Base-by-base conservation (phyloP, 345 rosid genomes). In the Gossypium sturtianum region DNA sequence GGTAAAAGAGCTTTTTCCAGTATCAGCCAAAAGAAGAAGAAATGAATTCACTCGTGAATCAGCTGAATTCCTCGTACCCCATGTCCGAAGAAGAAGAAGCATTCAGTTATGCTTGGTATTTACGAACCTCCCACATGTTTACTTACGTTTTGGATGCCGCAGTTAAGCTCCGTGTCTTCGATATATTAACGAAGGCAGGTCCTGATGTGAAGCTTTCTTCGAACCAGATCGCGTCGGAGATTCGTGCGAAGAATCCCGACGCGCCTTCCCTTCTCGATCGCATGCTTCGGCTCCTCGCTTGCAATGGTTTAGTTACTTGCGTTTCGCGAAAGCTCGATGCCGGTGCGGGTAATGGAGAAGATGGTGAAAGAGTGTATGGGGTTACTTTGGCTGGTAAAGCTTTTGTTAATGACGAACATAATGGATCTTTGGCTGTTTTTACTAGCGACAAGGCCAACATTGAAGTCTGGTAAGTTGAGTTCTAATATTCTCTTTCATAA, bases 221-320 rank as follows among this genome's bases (percentile, higher is more conserved):
- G 17, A 68, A 84, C 0, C 78, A 87, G 71, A 86, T 90, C 15
- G 85, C 76, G 12, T 59, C 64, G 49, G 74, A 73, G 45, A 70
- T 87, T 45, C 72, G 81, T 2, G 66, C 84, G 17, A 60, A 59
- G 12, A 85, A 87, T 80, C 81, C 82, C 0, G 80, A 86, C 29
- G 82, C 90, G 0, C 70, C 87, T 2, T 54, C 73, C 0, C 80
- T 85, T 75, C 77, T 88, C 0, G 94, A 88, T 66, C 83, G 92
- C 54, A 75, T 88, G 34, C 85, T 87, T 1, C 70, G 85, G 17
- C 75, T 88, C 12, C 81, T 86, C 38, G 84, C 82, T 12, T 85
- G 85, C 84, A 80, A 86, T 59, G 74, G 80, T 0, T 82, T 86
- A n/a, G 76, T 88, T 48, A 71, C 51, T 52, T 85, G 87, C 76